These are phyloP conservation scores for Pseudotulostoma volvatum DNA, from an alignment of 495 filamentous ascomycete species.

Conservation along the genomic window DNA sequence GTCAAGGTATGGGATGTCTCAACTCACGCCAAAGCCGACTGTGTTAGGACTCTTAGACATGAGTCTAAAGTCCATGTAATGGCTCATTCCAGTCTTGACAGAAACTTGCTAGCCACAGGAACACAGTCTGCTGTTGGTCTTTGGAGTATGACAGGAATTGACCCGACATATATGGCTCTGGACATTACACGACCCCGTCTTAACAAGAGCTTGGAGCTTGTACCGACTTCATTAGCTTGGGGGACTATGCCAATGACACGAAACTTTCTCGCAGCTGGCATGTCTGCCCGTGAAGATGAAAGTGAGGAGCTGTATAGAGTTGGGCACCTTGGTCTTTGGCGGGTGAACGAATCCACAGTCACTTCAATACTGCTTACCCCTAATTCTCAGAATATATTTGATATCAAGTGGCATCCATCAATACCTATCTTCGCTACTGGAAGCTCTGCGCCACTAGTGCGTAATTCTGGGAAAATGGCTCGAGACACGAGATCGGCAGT, in stretches of 20 bases:
- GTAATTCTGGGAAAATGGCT: slow-evolving; percentile 15
- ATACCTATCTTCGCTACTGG: slow-evolving; percentile 42
- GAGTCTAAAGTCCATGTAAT: slow-evolving; percentile 56
- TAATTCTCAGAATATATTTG: slow-evolving; percentile 59
- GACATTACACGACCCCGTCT: slow-evolving; percentile 8
- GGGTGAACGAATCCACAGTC: slow-evolving; percentile 32
- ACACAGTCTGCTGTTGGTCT: slow-evolving; percentile 17
- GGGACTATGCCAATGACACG: slow-evolving; percentile 34
- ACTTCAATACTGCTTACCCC: slow-evolving; percentile 27
- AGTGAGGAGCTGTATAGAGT: slow-evolving; percentile 35
- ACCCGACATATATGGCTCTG: slow-evolving; percentile 5
- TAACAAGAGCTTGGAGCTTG: slow-evolving; percentile 36
- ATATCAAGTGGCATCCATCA: slow-evolving; percentile 59
- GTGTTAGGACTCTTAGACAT: slow-evolving; percentile 42
- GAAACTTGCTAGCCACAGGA: slow-evolving; percentile 35
- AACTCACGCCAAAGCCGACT: slow-evolving; percentile 15
- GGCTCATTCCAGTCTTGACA: slow-evolving; percentile 31
- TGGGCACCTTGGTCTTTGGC: slow-evolving; percentile 65
- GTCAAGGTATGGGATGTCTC: slow-evolving; percentile 59
- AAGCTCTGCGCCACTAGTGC: slow-evolving; percentile 31
- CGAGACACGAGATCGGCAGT: slow-evolving; percentile 33
- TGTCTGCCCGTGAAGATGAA: slow-evolving; percentile 44
- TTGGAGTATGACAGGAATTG: slow-evolving; percentile 12
- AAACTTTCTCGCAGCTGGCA: slow-evolving; percentile 57
- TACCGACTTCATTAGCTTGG: slow-evolving; percentile 60